These are phyloP conservation scores for Rhizopogon vinicolor DNA, from an alignment of 768 basidiomycete genomes.

Conservation along the genomic window DNA sequence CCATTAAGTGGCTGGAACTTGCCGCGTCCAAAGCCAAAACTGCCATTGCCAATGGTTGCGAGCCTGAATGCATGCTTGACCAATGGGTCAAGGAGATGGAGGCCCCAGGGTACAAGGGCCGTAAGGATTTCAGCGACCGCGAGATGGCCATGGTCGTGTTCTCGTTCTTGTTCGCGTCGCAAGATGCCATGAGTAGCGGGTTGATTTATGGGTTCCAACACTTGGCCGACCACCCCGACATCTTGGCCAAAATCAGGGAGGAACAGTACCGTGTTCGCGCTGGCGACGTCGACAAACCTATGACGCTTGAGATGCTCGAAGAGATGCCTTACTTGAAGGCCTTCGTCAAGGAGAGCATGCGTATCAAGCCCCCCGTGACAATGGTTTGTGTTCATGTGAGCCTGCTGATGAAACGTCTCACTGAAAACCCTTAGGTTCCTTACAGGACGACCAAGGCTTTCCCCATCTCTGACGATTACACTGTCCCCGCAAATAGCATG, in stretches of 20 bases:
- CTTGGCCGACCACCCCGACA: constrained; percentile 86
- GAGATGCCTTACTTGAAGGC: constrained; percentile 92
- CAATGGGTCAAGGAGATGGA: constrained; percentile 80
- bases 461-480: constrained; percentile 90
- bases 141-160: constrained; percentile 98
- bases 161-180: constrained; percentile 93
- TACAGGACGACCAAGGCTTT: constrained; percentile 87
- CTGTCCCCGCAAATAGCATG: constrained; percentile 88
- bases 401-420: neutral
- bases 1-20: constrained; percentile 72
- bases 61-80: constrained; percentile 88
- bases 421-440: constrained; percentile 61
- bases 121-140: constrained; percentile 82
- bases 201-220: constrained; percentile 97
- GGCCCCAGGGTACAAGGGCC: constrained; percentile 65
- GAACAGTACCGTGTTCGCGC: constrained; percentile 85
- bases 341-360: constrained; percentile 89
- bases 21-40: constrained; percentile 80
- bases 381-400: constrained; percentile 56
- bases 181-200: constrained; percentile 98
- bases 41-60: constrained; percentile 73
- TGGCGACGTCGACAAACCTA: constrained; percentile 67
- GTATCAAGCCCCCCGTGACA: constrained; percentile 89
- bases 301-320: constrained; percentile 87
- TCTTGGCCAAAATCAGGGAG: constrained; percentile 82